These are phyloP conservation scores for Kuraishia molischiana DNA, from an alignment of 805 yeast genomes.

Conservation along the genomic window DNA sequence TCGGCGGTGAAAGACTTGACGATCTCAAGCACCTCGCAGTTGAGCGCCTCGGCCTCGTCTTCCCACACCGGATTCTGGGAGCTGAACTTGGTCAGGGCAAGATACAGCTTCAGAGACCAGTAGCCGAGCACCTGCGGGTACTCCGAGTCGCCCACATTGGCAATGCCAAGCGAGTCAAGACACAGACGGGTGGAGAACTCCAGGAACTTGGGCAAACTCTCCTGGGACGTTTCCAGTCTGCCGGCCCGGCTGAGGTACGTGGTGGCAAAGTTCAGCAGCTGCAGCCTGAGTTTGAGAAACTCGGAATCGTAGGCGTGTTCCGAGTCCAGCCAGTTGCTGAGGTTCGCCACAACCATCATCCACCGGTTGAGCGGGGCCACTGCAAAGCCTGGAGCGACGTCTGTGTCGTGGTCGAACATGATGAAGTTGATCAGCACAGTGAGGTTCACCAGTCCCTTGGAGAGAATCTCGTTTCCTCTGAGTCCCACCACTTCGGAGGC, in stretches of 20 bases:
- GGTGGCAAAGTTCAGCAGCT: conserved; percentile 32
- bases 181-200: conserved; percentile 27
- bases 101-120: conserved; percentile 33
- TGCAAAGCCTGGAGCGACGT: conserved; percentile 14
- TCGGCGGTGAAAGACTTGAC: conserved; percentile 14
- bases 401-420: conserved; percentile 19
- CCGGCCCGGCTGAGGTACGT: background rate
- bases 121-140: conserved; percentile 30
- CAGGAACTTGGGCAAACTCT: conserved; percentile 14
- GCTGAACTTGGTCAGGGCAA: conserved; percentile 16
- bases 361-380: conserved; percentile 57
- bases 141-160: conserved; percentile 25
- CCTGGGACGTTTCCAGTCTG: background rate
- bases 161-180: conserved; percentile 33
- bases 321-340: conserved; percentile 51
- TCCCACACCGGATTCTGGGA: conserved; percentile 1
- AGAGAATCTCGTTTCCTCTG: conserved; percentile 28
- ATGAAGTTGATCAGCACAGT: conserved; percentile 36
- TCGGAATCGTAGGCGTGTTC: conserved; percentile 49
- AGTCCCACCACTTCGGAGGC: conserved; percentile 59
- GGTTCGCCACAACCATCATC: conserved; percentile 45
- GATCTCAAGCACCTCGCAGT: conserved; percentile 7
- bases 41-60: background rate
- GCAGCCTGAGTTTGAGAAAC: conserved; percentile 42
- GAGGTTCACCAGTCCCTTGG: conserved; percentile 34